Evolutionary conservation across 2,329 filamentous ascomycete genomes (phyloP), one percentile per base, ranked within the genome.

Genomic region (Allantophomopsis lycopodina): DNA sequence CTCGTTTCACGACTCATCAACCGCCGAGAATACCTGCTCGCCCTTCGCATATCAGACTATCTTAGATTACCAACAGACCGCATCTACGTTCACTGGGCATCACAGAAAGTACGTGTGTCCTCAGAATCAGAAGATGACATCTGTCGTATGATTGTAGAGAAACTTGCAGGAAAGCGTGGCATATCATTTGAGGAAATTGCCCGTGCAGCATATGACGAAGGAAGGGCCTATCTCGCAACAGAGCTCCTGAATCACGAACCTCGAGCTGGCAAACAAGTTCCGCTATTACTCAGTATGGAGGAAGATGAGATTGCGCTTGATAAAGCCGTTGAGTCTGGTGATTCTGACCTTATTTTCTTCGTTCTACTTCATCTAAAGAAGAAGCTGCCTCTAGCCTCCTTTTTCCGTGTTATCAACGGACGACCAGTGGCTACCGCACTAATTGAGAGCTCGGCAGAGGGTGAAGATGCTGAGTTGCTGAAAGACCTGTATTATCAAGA

Each of bases 401-500:
- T 98, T 66, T 96, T 98, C 68, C 79, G 87, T 37, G 80, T 81
- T 36, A 86, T 96, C 61, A 95, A 88, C 58, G 76, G 72, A 39
- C 77, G 88, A 1, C 87, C 89, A 0, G 72, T 85, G 18, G 91
- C 91, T 4, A 87, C 85, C 2, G 85, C 91, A 0, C 72, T 98
- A 10, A 84, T 98, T 17, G 91, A 98, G 59, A 74, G 86, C 2
- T 81, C 80, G 0, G 89, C 91, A 0, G 68, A 84, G 38, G 64
- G 61, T 15, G 82, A 94, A 51, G 87, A 94, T 50, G 71, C 74
- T 1, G 77, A 83, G 40, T 60, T 98, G 16, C 73, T 98, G 18
- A 98, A 96, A 54, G 91, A 96, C 55, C 67, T 98, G 3, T 98
- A 91, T 63, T 98, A 98, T 57, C 91, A 96, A 61, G 91, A 96